phyloP scores from a whole-genome alignment of 1,139 yeast species.

The Suhomyces yuchorum region DNA sequence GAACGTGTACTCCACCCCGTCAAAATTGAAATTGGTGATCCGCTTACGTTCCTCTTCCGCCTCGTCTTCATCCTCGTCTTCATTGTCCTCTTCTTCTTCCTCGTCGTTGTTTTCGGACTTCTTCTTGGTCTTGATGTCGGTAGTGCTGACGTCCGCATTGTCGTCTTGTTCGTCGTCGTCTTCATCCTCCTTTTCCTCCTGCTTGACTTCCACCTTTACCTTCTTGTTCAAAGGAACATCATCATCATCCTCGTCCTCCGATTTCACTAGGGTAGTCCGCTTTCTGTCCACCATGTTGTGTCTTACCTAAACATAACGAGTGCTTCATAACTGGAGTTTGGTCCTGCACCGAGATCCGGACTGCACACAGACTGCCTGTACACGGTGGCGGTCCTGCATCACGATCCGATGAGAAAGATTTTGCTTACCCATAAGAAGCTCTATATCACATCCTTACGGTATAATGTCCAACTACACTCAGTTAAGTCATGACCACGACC shows the following conservation, averaged over 20 bases:
- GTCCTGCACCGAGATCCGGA: background rate
- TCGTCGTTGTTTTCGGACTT: constrained; percentile 18
- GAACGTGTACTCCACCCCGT: constrained; percentile 81
- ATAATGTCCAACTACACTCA: constrained; percentile 55
- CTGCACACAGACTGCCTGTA: background rate
- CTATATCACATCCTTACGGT: constrained; percentile 1
- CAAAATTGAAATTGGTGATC: constrained; percentile 49
- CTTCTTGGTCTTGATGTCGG: constrained; percentile 14
- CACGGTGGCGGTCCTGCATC: background rate
- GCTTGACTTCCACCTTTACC: constrained; percentile 23
- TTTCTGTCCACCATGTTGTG: constrained; percentile 36
- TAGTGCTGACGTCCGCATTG: constrained; percentile 12
- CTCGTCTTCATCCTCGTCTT: constrained; percentile 50
- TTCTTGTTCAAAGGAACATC: constrained; percentile 41
- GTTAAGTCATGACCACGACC: constrained; percentile 33
- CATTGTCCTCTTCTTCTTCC: constrained; percentile 21
- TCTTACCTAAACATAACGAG: background rate
- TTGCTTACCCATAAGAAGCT: background rate
- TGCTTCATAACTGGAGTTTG: background rate
- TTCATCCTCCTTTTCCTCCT: constrained; percentile 18
- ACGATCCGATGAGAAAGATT: constrained; percentile 6
- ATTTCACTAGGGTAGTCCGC: constrained; percentile 25
- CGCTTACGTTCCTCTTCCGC: constrained; percentile 55
- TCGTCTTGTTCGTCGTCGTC: constrained; percentile 19
- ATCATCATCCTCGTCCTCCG: constrained; percentile 32